Base-by-base conservation (phyloP, 495 filamentous ascomycete genomes). In the Trypethelium eluteriae region DNA sequence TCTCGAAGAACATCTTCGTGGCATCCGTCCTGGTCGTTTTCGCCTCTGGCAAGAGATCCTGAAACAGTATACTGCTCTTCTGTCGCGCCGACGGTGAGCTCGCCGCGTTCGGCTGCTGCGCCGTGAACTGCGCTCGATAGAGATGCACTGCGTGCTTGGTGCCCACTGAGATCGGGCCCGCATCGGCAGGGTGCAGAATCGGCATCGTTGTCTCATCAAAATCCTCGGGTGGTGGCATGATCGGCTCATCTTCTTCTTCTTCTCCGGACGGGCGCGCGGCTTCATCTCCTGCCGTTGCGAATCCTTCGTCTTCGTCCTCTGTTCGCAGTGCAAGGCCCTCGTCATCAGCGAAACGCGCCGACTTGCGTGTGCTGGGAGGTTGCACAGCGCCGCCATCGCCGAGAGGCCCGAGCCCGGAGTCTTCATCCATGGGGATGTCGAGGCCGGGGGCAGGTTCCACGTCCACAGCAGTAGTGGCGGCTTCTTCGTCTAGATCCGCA, bases 1-100 rank as follows among this genome's bases (percentile, higher is more conserved):
- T 86, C 78, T 98, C 95, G 67, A 98, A 98, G 79, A 98, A 98
- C 93, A 98, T 96, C 81, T 96, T 96, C 47, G 94, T 97, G 2
- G 95, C 95, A 70, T 98, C 94, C 12, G 86, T 86, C 72, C 89
- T 88, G 62, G 83, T 88, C 2, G 94, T 91, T 63, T 81, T 85
- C 62, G 79, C 75, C 77, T 93, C 90, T 1, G 94, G 94, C 1
- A 96, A 82, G 57, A 98, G 82, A 46, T 96, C 90, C 74, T 96
- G 92, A 84, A 98, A 98, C 18, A 92, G 79, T 5, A 96, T 89
- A 47, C 70, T 69, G 12, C 59, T 35, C 38, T 68, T 70, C 38
- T 64, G 64, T n/a, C 71, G 68, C 69, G 70, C 70, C 47, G 82
- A 82, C 5, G 83, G 81, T 74, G 92, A 92, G 39, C 84, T 81